These are phyloP conservation scores for Fraxinus angustifolia DNA, from an alignment of 305 asterid species.

Conservation along the genomic window DNA sequence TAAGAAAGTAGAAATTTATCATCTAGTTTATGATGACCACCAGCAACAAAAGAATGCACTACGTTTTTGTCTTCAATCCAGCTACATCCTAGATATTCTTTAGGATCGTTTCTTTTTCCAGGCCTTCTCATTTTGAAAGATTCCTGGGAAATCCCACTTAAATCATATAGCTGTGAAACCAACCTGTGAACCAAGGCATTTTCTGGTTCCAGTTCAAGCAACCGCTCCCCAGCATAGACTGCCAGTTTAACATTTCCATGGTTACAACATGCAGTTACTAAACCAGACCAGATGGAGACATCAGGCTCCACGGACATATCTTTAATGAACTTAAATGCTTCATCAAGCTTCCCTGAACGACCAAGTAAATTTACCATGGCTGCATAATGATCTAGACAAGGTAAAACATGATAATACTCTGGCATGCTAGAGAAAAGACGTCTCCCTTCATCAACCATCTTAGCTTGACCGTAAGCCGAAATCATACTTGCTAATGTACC, in stretches of 20 bases:
- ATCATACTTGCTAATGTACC: slow-evolving; percentile 64
- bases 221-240: slow-evolving; percentile 54
- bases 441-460: slow-evolving; percentile 56
- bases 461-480: slow-evolving; percentile 63
- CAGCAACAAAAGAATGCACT: slow-evolving; percentile 44
- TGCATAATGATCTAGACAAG: slow-evolving; percentile 57
- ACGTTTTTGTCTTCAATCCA: slow-evolving; percentile 55
- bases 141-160: slow-evolving; percentile 40
- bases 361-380: slow-evolving; percentile 72
- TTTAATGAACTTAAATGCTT: slow-evolving; percentile 52
- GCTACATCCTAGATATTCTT: slow-evolving; percentile 44
- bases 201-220: slow-evolving; percentile 68
- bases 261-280: slow-evolving; percentile 57
- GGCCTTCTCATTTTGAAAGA: slow-evolving; percentile 30
- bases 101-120: slow-evolving; percentile 31
- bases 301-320: slow-evolving; percentile 46
- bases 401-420: slow-evolving; percentile 44
- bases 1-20: slow-evolving; percentile 39
- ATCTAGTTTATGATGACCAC: slow-evolving; percentile 31
- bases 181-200: slow-evolving; percentile 34
- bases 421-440: slow-evolving; percentile 41
- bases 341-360: slow-evolving; percentile 67
- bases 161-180: slow-evolving; percentile 45
- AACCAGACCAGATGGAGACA: slow-evolving; percentile 55
- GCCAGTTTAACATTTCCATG: slow-evolving; percentile 60